Evolutionary conservation across 768 basidiomycete species (phyloP).

Genomic region (Naganishia onofrii): DNA sequence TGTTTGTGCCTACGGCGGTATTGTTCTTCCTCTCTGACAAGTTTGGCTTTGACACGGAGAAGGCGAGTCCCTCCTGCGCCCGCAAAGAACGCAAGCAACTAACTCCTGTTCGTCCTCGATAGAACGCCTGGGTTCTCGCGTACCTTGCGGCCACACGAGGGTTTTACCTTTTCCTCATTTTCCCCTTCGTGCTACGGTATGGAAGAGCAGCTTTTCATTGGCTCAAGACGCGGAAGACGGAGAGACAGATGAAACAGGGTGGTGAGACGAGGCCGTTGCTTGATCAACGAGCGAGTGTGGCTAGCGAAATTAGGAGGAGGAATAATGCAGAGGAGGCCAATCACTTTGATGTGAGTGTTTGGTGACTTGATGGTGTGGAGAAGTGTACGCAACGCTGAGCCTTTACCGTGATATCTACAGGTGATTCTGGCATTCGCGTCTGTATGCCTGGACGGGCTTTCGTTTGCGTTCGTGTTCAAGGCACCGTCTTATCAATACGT

Average conservation of each 20-base stretch:
- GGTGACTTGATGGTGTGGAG: background rate
- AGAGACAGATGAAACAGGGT: conserved; percentile 17
- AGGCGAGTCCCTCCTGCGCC: conserved; percentile 27
- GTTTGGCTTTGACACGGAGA: conserved; percentile 43
- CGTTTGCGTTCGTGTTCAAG: conserved; percentile 39
- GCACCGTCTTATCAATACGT: conserved; percentile 39
- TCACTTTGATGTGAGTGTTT: conserved; percentile 44
- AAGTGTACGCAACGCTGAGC: background rate
- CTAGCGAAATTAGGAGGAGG: conserved; percentile 25
- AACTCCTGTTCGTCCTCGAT: background rate
- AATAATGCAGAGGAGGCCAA: conserved; percentile 39
- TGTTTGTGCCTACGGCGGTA: conserved; percentile 44
- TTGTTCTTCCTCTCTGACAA: conserved; percentile 46
- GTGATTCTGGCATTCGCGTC: conserved; percentile 41
- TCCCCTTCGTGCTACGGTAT: conserved; percentile 40
- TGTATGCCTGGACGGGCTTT: conserved; percentile 38
- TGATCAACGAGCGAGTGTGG: conserved; percentile 30
- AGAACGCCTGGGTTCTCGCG: conserved; percentile 47
- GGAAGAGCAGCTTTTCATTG: conserved; percentile 37
- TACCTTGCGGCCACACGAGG: conserved; percentile 42
- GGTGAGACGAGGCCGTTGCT: conserved; percentile 10
- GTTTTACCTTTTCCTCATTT: conserved; percentile 41
- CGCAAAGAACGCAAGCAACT: background rate
- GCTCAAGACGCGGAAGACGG: conserved; percentile 8
- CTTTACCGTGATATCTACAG: conserved; percentile 23